Evolutionary conservation across 1,284 basidiomycete genomes (phyloP).

Genomic region (Marasmius fiardii): DNA sequence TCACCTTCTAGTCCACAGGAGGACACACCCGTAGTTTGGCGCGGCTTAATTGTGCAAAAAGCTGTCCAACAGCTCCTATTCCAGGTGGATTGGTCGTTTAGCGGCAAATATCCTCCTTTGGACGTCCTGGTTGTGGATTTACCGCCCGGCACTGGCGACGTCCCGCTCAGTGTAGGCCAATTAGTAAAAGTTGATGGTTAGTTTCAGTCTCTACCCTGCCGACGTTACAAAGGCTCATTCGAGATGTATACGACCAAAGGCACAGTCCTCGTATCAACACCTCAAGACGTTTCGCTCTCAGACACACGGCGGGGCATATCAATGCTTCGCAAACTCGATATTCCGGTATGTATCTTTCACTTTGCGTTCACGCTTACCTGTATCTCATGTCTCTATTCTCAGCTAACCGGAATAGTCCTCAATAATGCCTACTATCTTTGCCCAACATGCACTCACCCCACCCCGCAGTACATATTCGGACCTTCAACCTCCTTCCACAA

Average conservation of each 20-base stretch:
- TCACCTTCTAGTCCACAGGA: slow-evolving; percentile 40
- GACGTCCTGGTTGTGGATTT: slow-evolving; percentile 94
- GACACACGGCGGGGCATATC: slow-evolving; percentile 93
- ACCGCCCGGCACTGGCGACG: slow-evolving; percentile 97
- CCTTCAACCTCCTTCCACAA: slow-evolving; percentile 61
- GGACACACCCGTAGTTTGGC: slow-evolving; percentile 89
- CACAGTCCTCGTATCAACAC: slow-evolving; percentile 91
- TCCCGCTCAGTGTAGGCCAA: slow-evolving; percentile 90
- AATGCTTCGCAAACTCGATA: slow-evolving; percentile 89
- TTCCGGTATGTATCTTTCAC: slow-evolving; percentile 61
- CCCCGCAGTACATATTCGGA: slow-evolving; percentile 80
- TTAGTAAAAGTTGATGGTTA: slow-evolving; percentile 84
- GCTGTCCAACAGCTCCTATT: slow-evolving; percentile 96
- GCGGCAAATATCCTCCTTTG: slow-evolving; percentile 40
- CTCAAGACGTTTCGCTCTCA: slow-evolving; percentile 90
- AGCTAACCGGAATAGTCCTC: slow-evolving; percentile 88
- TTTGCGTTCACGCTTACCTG: neutral
- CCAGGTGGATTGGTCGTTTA: slow-evolving; percentile 87
- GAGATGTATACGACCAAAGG: slow-evolving; percentile 59
- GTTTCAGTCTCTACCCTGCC: slow-evolving; percentile 22
- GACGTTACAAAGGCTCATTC: too few relatives aligned
- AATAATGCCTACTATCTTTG: slow-evolving; percentile 94
- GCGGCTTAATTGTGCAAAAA: slow-evolving; percentile 98
- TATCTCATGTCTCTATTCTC: slow-evolving; percentile 3
- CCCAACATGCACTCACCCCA: slow-evolving; percentile 55